Conservation (phyloP, 371 early-diverging fungal genomes). For the Chytridium lagenaria region DNA sequence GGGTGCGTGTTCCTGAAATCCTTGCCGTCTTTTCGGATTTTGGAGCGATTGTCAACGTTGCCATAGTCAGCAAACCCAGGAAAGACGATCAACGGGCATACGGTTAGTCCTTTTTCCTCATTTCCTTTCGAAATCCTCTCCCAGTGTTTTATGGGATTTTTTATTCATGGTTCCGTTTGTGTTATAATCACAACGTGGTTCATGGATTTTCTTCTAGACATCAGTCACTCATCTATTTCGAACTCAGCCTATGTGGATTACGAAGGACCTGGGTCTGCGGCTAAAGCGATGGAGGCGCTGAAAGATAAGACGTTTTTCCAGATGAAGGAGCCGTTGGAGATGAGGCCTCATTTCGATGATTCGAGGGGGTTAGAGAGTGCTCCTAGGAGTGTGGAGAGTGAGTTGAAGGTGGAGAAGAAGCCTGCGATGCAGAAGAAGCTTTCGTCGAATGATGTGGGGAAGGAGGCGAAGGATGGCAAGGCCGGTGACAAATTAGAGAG, state of each 20-base stretch:
- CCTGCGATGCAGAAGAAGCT: conserved; percentile 11
- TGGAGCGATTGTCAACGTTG: conserved; percentile 47
- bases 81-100: conserved; percentile 34
- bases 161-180: neutral
- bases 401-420: neutral
- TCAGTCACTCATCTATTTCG: neutral
- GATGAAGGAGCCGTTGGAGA: conserved; percentile 27
- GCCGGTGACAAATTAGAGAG: neutral
- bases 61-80: conserved; percentile 32
- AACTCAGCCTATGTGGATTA: conserved; percentile 41
- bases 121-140: no score
- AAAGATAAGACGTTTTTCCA: conserved; percentile 24
- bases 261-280: conserved; percentile 37
- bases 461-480: neutral
- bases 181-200: no score
- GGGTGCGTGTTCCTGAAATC: conserved; percentile 40
- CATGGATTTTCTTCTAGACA: no score
- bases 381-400: neutral
- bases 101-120: conserved; percentile 11
- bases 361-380: neutral
- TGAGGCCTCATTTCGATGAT: conserved; percentile 30
- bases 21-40: conserved; percentile 43
- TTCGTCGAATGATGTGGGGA: neutral
- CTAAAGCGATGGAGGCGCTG: conserved; percentile 35
- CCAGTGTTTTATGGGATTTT: no score